These are phyloP conservation scores for Camellia japonica DNA, from an alignment of 148 eudicot species.

Conservation along the genomic window DNA sequence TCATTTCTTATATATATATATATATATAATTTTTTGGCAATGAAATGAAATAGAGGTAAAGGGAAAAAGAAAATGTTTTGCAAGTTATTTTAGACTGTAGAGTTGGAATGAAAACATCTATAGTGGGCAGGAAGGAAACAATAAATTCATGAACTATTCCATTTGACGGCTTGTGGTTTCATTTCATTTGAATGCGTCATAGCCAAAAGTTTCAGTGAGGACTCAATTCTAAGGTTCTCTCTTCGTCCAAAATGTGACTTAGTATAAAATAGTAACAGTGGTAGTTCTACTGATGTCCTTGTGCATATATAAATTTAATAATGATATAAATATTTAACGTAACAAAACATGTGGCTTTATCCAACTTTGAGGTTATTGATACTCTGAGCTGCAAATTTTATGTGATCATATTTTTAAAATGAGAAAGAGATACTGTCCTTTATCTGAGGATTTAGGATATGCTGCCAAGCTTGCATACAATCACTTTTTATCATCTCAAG, in stretches of 20 bases:
- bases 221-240: not conserved
- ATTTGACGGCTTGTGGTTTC: not conserved
- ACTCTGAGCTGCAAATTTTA: not conserved
- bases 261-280: not conserved
- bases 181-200: slow-evolving; percentile 2
- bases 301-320: no score
- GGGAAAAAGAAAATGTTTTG: not conserved
- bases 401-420: not conserved
- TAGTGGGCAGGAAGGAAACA: not conserved
- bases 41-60: not conserved
- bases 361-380: not conserved
- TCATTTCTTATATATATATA: not conserved
- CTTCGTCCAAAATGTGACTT: not conserved
- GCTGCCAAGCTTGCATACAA: not conserved
- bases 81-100: not conserved
- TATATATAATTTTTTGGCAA: not conserved
- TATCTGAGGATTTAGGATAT: not conserved
- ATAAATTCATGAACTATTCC: not conserved
- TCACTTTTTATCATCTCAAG: not conserved
- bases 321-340: no score
- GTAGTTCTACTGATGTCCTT: no score
- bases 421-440: not conserved
- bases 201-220: not conserved
- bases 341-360: not conserved
- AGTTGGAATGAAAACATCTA: not conserved